Evolutionary conservation across 1,139 yeast genomes (phyloP).

Genomic region (Pichia sp.): DNA sequence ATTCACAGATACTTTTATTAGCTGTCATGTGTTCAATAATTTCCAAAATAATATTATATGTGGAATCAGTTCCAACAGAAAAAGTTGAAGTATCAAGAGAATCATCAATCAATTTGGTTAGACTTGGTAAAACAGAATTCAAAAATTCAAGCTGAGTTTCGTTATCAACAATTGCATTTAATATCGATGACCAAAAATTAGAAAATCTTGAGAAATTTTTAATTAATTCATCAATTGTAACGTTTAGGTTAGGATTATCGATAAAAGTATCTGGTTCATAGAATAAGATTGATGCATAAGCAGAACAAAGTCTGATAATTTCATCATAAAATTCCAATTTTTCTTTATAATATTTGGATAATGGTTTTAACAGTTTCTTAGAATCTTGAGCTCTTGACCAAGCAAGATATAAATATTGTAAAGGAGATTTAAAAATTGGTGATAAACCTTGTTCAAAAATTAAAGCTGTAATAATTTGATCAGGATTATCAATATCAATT

Average conservation of each 20-base stretch:
- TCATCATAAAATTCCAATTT: constrained; percentile 41
- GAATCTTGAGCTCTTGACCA: constrained; percentile 36
- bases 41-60: constrained; percentile 45
- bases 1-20: constrained; percentile 55
- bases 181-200: constrained; percentile 52
- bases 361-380: constrained; percentile 32
- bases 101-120: constrained; percentile 26
- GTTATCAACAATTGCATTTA: constrained; percentile 56
- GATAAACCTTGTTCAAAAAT: constrained; percentile 46
- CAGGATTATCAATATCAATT: constrained; percentile 26
- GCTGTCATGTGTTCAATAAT: constrained; percentile 54
- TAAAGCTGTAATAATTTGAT: constrained; percentile 47
- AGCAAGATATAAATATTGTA: constrained; percentile 40
- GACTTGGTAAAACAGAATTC: constrained; percentile 45
- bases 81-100: constrained; percentile 33
- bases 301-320: constrained; percentile 46
- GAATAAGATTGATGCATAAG: constrained; percentile 64
- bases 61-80: constrained; percentile 34
- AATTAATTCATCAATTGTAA: constrained; percentile 44
- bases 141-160: constrained; percentile 56
- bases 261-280: constrained; percentile 64
- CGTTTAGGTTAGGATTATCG: constrained; percentile 33
- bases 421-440: constrained; percentile 28
- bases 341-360: constrained; percentile 25
- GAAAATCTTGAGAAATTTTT: constrained; percentile 35